Percentiles rank a stretch among this genome's conserved stretches.
Evolutionary conservation across 371 early-diverging fungal genomes (phyloP).

Genomic region (Smittium culicis): DNA sequence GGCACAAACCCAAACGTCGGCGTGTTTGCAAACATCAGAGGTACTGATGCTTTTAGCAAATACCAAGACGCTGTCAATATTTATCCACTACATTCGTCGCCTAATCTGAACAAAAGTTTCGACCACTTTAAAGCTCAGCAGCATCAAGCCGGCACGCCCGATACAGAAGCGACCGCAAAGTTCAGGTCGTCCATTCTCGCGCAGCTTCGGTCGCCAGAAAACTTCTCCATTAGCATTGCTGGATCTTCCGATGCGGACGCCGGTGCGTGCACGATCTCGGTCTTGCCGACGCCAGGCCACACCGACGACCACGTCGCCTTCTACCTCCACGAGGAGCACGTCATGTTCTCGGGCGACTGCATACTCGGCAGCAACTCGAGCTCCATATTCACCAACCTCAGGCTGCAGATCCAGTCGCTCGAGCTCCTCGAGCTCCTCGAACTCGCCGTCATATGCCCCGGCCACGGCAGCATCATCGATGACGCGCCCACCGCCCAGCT

Average conservation of each 20-base stretch:
- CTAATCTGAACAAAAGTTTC: too few species aligned
- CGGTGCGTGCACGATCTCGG: conserved; percentile 43
- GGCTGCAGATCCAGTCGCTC: conserved; percentile 49
- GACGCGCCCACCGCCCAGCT: too few species aligned
- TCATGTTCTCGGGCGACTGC: conserved; percentile 67
- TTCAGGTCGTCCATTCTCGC: too few species aligned
- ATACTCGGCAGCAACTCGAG: conserved; percentile 76
- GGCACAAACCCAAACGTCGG: too few species aligned
- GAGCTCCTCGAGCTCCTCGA: conserved; percentile 34
- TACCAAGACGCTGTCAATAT: too few species aligned
- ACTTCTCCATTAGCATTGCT: not conserved
- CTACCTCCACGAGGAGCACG: conserved; percentile 51
- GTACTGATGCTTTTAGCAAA: not conserved
- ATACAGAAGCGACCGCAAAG: not conserved
- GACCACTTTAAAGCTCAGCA: too few species aligned
- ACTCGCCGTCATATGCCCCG: conserved; percentile 35
- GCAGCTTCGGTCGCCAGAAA: too few species aligned
- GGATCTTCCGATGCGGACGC: conserved; percentile 28
- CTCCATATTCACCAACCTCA: conserved; percentile 60
- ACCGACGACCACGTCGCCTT: conserved; percentile 63
- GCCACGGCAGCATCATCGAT: conserved; percentile 65
- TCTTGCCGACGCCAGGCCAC: conserved; percentile 79
- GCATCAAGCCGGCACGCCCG: too few species aligned
- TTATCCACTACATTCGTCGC: too few species aligned
- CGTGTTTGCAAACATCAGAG: conserved; percentile 19